Evolutionary conservation across 202 grass and related monocot species (phyloP).

Genomic region (Musa balbisiana): DNA sequence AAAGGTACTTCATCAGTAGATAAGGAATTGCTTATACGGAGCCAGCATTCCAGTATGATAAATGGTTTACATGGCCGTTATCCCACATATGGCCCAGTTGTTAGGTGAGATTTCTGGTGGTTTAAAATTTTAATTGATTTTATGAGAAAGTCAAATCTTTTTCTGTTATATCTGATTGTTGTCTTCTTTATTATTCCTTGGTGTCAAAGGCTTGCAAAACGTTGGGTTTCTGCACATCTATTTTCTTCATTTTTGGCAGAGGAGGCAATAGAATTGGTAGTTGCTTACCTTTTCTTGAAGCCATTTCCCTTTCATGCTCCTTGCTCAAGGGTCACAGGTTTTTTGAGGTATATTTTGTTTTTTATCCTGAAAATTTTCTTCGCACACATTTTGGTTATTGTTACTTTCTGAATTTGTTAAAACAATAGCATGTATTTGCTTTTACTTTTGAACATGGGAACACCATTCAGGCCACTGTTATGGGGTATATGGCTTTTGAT

Average conservation of each 20-base stretch:
- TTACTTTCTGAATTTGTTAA: not conserved
- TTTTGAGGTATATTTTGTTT: slow-evolving; percentile 54
- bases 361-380: not conserved
- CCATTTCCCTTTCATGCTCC: slow-evolving; percentile 66
- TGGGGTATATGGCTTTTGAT: too few relatives aligned
- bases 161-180: slow-evolving; percentile 9
- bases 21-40: slow-evolving; percentile 65
- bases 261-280: slow-evolving; percentile 82
- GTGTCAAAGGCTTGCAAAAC: slow-evolving; percentile 75
- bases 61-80: slow-evolving; percentile 92
- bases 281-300: slow-evolving; percentile 87
- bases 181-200: slow-evolving; percentile 2
- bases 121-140: slow-evolving; percentile 13
- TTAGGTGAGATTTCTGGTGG: slow-evolving; percentile 42
- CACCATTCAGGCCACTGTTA: not conserved
- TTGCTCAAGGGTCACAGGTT: slow-evolving; percentile 73
- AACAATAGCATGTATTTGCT: not conserved
- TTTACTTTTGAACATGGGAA: not conserved
- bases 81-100: slow-evolving; percentile 69
- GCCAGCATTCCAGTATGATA: slow-evolving; percentile 97
- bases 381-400: not conserved
- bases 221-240: slow-evolving; percentile 88
- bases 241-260: slow-evolving; percentile 86
- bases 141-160: slow-evolving; percentile 22
- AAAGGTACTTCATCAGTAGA: slow-evolving; percentile 54